phyloP scores from a whole-genome alignment of 2,329 filamentous ascomycete species.

The Aspergillus brasiliensis region DNA sequence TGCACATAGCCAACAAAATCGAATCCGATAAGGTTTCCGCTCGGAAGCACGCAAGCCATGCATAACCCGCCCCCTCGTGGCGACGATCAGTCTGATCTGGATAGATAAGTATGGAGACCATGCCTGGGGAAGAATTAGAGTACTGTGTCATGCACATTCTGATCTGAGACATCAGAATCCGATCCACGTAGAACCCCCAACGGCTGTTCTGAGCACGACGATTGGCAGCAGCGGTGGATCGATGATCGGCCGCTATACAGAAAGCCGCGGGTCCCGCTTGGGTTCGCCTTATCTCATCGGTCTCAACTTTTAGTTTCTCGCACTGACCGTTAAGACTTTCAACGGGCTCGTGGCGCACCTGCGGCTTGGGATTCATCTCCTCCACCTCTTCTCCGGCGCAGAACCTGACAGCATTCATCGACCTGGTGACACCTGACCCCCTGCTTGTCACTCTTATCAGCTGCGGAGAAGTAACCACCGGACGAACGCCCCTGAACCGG shows the following conservation, averaged over 20 bases:
- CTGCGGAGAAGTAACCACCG: not conserved
- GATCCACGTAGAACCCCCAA: not conserved
- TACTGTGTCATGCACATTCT: not conserved
- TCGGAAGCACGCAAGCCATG: not conserved
- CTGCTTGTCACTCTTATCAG: not conserved
- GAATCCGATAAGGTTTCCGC: not conserved
- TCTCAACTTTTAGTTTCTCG: constrained; percentile 6
- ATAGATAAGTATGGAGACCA: not conserved
- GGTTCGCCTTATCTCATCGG: constrained; percentile 18
- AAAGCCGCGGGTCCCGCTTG: constrained; percentile 11
- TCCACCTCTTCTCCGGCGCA: not conserved
- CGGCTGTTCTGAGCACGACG: constrained; percentile 3
- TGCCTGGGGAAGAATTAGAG: not conserved
- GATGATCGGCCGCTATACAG: constrained; percentile 27
- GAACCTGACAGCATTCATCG: not conserved
- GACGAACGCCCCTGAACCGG: constrained; percentile 4
- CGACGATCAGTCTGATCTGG: not conserved
- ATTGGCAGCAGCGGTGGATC: constrained; percentile 22
- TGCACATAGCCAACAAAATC: constrained; percentile 9
- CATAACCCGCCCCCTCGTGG: not conserved
- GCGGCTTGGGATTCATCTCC: not conserved
- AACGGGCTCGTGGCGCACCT: constrained; percentile 1
- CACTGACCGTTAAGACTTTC: constrained; percentile 1
- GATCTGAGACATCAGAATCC: constrained; percentile 4
- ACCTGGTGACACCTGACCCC: not conserved